Conservation (phyloP, 768 basidiomycete species). For the Pholiota conissans region DNA sequence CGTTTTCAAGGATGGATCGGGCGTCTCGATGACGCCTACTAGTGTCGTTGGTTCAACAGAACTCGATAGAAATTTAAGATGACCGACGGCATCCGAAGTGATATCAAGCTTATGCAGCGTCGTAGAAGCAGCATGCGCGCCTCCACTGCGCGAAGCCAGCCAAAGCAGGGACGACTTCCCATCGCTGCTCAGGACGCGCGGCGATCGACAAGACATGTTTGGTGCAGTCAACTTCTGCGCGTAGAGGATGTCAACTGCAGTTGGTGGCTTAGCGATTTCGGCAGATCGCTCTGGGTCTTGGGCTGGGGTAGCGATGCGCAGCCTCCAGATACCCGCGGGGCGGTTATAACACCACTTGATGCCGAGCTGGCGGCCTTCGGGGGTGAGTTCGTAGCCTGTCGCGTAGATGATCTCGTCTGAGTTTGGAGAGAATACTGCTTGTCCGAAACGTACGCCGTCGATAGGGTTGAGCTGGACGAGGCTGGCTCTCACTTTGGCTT, state of each 20-base stretch:
- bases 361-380: slow-evolving; percentile 60
- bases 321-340: slow-evolving; percentile 54
- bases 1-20: slow-evolving; percentile 12
- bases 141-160: slow-evolving; percentile 55
- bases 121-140: slow-evolving; percentile 59
- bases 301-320: slow-evolving; percentile 21
- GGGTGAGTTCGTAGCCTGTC: slow-evolving; percentile 60
- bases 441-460: slow-evolving; percentile 45
- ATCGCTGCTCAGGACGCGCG: slow-evolving; percentile 41
- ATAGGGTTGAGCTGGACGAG: slow-evolving; percentile 17
- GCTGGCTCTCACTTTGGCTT: too few species aligned
- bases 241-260: slow-evolving; percentile 18
- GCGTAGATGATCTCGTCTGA: slow-evolving; percentile 45
- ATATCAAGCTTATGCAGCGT: slow-evolving; percentile 48
- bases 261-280: slow-evolving; percentile 7
- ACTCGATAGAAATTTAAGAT: too few species aligned
- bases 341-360: slow-evolving; percentile 62
- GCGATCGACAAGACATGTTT: slow-evolving; percentile 56
- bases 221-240: slow-evolving; percentile 41
- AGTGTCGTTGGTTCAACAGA: slow-evolving; percentile 26
- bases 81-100: slow-evolving; percentile 11
- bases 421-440: slow-evolving; percentile 49
- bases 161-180: slow-evolving; percentile 41
- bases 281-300: too few species aligned
- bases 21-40: slow-evolving; percentile 42